Conservation (phyloP, 768 basidiomycete species). For the Tulasnella sp. region DNA sequence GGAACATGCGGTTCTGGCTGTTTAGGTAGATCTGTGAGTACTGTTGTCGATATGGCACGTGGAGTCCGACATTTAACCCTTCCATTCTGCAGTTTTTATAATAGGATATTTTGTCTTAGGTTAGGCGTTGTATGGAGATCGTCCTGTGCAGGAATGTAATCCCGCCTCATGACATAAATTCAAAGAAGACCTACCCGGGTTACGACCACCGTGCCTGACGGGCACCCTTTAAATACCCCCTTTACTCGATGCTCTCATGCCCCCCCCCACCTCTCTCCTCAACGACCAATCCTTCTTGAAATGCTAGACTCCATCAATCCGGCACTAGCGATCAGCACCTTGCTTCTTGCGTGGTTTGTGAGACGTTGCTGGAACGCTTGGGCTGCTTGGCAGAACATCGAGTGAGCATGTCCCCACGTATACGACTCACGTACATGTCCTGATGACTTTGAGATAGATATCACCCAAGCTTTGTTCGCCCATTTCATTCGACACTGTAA, state of each 20-base stretch:
- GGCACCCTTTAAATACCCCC: too few species aligned
- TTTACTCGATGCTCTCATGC: too few species aligned
- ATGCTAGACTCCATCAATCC: neutral
- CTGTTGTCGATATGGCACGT: neutral
- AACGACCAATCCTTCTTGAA: neutral
- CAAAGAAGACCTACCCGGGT: too few species aligned
- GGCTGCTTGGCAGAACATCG: neutral
- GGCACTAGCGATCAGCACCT: neutral
- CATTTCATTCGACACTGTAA: neutral
- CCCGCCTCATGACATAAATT: too few species aligned
- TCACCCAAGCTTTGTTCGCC: neutral
- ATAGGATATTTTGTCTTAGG: too few species aligned
- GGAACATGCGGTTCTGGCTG: neutral
- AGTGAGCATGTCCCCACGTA: neutral
- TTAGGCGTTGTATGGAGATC: too few species aligned
- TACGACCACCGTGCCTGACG: too few species aligned
- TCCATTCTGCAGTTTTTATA: too few species aligned
- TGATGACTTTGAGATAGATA: neutral
- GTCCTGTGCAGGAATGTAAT: too few species aligned
- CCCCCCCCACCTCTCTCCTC: neutral
- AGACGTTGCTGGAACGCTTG: neutral
- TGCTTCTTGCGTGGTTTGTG: neutral
- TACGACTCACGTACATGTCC: neutral
- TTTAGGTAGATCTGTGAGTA: neutral
- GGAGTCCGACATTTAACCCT: neutral